Base-by-base conservation (phyloP, 1,284 basidiomycete genomes). In the Jaminaea rosea region DNA sequence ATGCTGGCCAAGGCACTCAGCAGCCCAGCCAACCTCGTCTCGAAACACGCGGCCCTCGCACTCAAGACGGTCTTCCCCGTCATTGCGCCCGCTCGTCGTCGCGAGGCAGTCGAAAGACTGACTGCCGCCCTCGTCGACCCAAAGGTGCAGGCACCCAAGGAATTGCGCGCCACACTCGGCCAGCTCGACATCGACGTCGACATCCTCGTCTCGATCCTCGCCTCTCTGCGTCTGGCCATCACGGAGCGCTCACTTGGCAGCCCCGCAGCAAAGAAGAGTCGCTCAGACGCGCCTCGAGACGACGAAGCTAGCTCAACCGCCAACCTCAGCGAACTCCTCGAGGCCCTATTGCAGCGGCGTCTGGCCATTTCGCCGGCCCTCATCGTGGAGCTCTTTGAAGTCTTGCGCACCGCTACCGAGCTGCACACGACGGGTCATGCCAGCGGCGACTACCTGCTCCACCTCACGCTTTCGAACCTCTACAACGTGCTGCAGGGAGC, bases 381-480 rank as follows among this genome's bases (percentile, higher is more conserved):
- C 29, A 78, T 92, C 26, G 81, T 84, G 0, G 79, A 79, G 47
- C 78, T 93, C 6, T 78, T 94, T 49, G 85, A 89, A 47, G 83
- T 84, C 0, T 78, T 94, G 34, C 83, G 81, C 54, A 80, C 80
- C 44, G 79, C 89, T 5, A 77, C 86, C 2, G 82, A 84, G 53
- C 77, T 79, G 45, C 75, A 75, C 55, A 61, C 75, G 32, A 31
- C 29, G 29, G 29, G 9, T 8, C 46, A 83, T 23, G 83, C 81
- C 60, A 94, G 88, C 63, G 77, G 86, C n/a, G 84, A 89, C 69
- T 90, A 93, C 73, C 79, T 90, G 58, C 73, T 93, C 21, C 86
- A 94, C 80, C 82, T 84, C 13, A 84, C 84, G 2, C 79, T 92
- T 44, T 84, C 88, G 55, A 83, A 81, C 56, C 78, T 83, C 26